Percentiles rank a stretch among this genome's conserved stretches.
phyloP scores from a whole-genome alignment of 805 yeast genomes.

The Starmerella sp. region DNA sequence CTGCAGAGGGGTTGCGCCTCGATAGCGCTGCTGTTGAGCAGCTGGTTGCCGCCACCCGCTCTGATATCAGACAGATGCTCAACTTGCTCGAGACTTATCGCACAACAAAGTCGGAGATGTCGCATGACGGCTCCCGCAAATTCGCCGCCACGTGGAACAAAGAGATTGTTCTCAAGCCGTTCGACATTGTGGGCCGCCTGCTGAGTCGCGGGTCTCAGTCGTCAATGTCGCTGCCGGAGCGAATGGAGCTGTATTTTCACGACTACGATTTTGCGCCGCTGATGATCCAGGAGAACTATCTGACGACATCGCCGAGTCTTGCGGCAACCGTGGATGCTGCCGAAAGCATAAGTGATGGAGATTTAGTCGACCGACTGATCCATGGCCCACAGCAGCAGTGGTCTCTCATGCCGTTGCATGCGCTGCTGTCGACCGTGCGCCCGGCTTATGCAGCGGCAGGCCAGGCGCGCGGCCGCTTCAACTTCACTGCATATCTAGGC shows the following conservation, averaged over 20 bases:
- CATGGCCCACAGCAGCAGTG: constrained; percentile 89
- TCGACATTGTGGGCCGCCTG: constrained; percentile 68
- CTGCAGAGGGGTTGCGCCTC: constrained; percentile 66
- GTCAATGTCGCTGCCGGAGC: constrained; percentile 49
- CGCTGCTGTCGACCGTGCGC: constrained; percentile 67
- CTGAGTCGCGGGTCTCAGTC: constrained; percentile 33
- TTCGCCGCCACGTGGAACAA: constrained; percentile 73
- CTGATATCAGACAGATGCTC: constrained; percentile 90
- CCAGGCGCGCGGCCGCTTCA: constrained; percentile 51
- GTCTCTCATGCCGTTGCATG: constrained; percentile 88
- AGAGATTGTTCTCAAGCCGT: constrained; percentile 81
- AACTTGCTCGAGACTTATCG: constrained; percentile 79
- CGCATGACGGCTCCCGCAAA: constrained; percentile 49
- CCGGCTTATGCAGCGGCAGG: constrained; percentile 69
- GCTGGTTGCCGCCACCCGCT: constrained; percentile 69
- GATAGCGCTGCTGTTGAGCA: constrained; percentile 75
- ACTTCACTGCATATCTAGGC: constrained; percentile 80
- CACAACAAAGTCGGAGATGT: constrained; percentile 54
- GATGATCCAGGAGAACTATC: constrained; percentile 91
- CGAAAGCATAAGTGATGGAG: constrained; percentile 75
- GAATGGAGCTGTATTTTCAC: constrained; percentile 80
- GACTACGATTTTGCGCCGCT: constrained; percentile 91
- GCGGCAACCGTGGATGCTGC: constrained; percentile 67
- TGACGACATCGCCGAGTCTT: constrained; percentile 47
- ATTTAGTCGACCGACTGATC: constrained; percentile 66